Conservation (phyloP, 306 rosid genomes). For the Prunus dulcis region DNA sequence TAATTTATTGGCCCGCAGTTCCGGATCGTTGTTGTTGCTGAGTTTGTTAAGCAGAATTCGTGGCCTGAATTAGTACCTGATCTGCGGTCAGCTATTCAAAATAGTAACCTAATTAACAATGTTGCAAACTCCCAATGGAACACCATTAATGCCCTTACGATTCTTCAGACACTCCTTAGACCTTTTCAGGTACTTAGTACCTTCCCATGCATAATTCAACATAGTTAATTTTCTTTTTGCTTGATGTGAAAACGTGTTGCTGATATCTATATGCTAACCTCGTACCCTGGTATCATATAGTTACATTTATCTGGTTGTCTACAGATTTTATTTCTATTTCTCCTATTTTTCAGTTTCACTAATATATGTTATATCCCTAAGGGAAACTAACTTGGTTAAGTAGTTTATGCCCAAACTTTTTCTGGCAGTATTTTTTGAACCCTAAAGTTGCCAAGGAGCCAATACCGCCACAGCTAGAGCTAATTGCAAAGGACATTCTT, state of each 20-base stretch:
- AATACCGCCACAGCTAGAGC: slow-evolving; percentile 75
- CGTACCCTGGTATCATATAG: background rate
- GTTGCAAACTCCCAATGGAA: slow-evolving; percentile 45
- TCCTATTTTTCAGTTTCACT: background rate
- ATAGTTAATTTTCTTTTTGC: background rate
- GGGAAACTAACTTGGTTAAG: slow-evolving; percentile 23
- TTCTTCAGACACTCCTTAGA: slow-evolving; percentile 76
- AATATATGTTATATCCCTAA: background rate
- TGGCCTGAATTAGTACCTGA: slow-evolving; percentile 80
- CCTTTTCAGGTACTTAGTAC: slow-evolving; percentile 68
- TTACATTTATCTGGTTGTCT: background rate
- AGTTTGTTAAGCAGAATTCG: slow-evolving; percentile 60
- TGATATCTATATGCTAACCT: background rate
- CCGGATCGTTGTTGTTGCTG: slow-evolving; percentile 47
- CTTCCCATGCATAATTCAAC: background rate
- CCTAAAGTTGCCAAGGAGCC: slow-evolving; percentile 81
- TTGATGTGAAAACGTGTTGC: background rate
- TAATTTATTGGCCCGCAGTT: slow-evolving; percentile 43
- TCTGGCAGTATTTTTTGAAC: slow-evolving; percentile 74
- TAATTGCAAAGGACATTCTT: slow-evolving; percentile 56
- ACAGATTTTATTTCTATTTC: background rate
- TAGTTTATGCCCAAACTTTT: slow-evolving; percentile 7
- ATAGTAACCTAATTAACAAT: slow-evolving; percentile 49
- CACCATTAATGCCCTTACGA: slow-evolving; percentile 50
- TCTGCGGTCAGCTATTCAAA: slow-evolving; percentile 62